A percentile compares a stretch with the other conserved stretches of the same genome.
These are phyloP conservation scores for Brassica rapa DNA, from an alignment of 345 rosid species.

Conservation along the genomic window DNA sequence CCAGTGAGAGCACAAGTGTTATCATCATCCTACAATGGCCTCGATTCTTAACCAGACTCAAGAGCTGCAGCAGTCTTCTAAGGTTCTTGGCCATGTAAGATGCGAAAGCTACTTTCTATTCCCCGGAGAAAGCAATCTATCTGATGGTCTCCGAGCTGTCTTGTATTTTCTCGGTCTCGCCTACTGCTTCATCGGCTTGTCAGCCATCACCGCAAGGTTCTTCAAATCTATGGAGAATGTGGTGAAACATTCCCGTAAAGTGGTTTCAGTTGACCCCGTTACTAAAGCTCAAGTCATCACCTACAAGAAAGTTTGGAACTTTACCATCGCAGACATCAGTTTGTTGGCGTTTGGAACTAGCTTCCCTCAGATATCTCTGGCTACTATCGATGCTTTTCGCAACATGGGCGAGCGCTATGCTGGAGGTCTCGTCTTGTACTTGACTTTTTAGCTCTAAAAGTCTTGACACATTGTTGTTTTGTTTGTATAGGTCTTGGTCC, in stretches of 20 bases:
- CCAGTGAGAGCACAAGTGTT: constrained; percentile 19
- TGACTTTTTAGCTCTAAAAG: neutral
- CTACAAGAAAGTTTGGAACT: constrained; percentile 87
- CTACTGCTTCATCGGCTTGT: constrained; percentile 85
- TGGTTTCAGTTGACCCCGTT: constrained; percentile 64
- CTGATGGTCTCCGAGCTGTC: constrained; percentile 49
- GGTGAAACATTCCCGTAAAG: constrained; percentile 79
- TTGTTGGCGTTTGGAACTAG: constrained; percentile 94
- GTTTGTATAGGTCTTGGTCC: constrained; percentile 75
- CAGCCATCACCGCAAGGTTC: constrained; percentile 78
- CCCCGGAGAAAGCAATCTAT: constrained; percentile 54
- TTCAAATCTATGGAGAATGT: constrained; percentile 93
- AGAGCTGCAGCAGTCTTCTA: constrained; percentile 30
- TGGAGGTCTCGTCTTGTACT: constrained; percentile 54
- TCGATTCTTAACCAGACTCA: constrained; percentile 29
- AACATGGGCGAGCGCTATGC: constrained; percentile 69
- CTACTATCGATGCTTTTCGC: constrained; percentile 83
- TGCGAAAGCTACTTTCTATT: constrained; percentile 64
- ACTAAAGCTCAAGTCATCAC: constrained; percentile 53
- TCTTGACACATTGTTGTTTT: constrained; percentile 2
- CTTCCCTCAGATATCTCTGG: constrained; percentile 92
- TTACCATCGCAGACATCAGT: constrained; percentile 79
- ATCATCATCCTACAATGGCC: constrained; percentile 45
- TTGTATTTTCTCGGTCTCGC: constrained; percentile 74
- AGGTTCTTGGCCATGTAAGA: constrained; percentile 38